Base-by-base conservation (phyloP, 768 basidiomycete species). In the Arthromyces matolae region DNA sequence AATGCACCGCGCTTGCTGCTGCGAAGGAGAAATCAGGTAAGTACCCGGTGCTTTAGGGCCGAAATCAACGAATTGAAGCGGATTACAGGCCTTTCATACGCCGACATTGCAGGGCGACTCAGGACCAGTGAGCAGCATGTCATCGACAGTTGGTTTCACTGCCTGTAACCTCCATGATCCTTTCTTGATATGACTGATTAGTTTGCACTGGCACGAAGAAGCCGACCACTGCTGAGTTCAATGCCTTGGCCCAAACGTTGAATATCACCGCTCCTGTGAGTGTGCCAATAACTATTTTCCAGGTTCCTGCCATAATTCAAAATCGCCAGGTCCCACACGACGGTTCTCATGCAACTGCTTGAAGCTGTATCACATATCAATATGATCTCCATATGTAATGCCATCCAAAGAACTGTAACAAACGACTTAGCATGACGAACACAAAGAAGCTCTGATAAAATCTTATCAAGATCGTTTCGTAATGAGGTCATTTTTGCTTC, bases 1-100 rank as follows among this genome's bases (percentile, higher is more conserved):
- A 73, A 60, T 87, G 86, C 65, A 55, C 72, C 55, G 83, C 83
- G 38, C 69, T 88, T 56, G 69, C 68, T 53, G 66, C 66, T 23
- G 84, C 83, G 10, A 71, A 78, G 68, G 42, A 56, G 1, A 67
- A 59, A 56, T 68, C 72, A 52, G 78, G 85, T 84, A 47, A n/a
- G 64, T 51, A 37, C 4, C 19, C 6, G 18, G n/a, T 13, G 9
- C 39, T 13, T 7, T 8, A 27, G 5, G 14, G 39, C 31, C 23
- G 27, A 13, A 9, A 16, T 33, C 34, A 14, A 32, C 19, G 44
- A 23, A 49, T 33, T 7, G 25, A 19, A 12, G 8, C 18, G 16
- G 16, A n/a, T 7, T 10, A 18, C 35, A 84, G 83, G 77, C 4
- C 37, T 74, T 22, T 70, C 74, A 23, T 80, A 81, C 55, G 57